Base-by-base conservation (phyloP, 106 monocot species). In the Acorus calamus region DNA sequence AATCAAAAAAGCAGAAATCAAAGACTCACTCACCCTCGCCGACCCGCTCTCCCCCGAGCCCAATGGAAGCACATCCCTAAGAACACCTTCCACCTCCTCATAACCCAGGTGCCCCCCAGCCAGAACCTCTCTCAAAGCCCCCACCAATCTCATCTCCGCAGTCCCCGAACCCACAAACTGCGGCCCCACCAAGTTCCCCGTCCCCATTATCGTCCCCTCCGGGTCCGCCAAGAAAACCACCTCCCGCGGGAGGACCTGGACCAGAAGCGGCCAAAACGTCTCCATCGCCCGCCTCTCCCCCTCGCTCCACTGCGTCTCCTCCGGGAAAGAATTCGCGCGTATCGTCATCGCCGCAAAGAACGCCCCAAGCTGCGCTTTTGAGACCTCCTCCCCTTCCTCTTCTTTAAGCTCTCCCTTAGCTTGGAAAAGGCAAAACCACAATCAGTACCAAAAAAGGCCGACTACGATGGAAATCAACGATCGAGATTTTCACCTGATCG, bases 271-370 rank as follows among this genome's bases (percentile, higher is more conserved):
- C 94, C 94, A 96, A 58, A 63, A 87, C 52, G 65, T 54, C 58
- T 58, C 71, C 78, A 96, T 84, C 52, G 86, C 94, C 61, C 61
- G 80, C 28, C 71, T 60, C 78, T 96, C 94, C 56, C 87, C 94
- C 76, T 77, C 79, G 71, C 84, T 96, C 94, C 86, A 96, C 46
- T 90, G 90, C 14, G 94, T 96, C 14, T 79, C 68, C 67, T 87
- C 87, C 42, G 94, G 94, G 72, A 96, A 96, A 52, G 94, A 69
- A 78, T 96, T 87, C 62, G 94, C 80, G 47, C 94, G 68, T 68
- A 96, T 87, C 54, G 94, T 86, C 94, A 96, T 96, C 56, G 82
- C 87, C 74, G 87, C 87, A 74, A 96, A 96, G 74, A 96, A 96
- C 9, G 94, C 84, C 10, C 94, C 94, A 64, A 96, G 82, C 70